Evolutionary conservation across 2,329 filamentous ascomycete genomes (phyloP), one percentile per base, ranked within the genome.

Genomic region (Diaporthe ilicicola): DNA sequence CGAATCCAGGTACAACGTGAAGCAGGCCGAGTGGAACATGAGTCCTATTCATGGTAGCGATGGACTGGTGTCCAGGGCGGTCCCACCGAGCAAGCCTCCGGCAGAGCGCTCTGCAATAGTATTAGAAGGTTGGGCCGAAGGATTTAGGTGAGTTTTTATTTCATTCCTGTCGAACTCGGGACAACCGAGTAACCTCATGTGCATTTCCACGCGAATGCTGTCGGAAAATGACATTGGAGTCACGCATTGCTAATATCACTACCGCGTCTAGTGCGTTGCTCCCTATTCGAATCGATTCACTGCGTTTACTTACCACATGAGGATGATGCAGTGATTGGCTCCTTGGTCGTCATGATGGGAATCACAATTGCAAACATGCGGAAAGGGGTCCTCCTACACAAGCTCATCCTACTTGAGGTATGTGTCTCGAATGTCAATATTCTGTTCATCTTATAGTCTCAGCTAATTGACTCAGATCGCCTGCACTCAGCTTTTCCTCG

Each of bases 391-490:
- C 74, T 86, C 13, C 77, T 87, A 10, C 85, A 87, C 73, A 86
- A 86, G 73, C 77, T 87, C 46, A 86, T 87, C 74, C 74, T 87
- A 24, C 77, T 84, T 24, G 85, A 87, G 79, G 84, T 85, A 73
- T 32, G 76, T 55, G 44, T 89, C 6, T 88, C 86, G 5, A 82
- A 88, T 71, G 84, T 85, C 64, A 87, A 90, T 75, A 88, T 88
- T 9, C 88, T 88, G 71, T 90, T 89, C 77, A 85, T 89, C 44
- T 90, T 79, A 84, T 86, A 67, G 54, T 76, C 44, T 75, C 61
- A 65, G 68, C 71, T 72, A 68, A 72, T 64, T 72, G 68, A 72
- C 71, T 29, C 68, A 72, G 71, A 68, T 68, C 2, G 22, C 44
- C 70, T 67, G 46, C 48, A 62, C 55, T 42, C 61, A 72, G 70